Conservation (phyloP, 257 asterid genomes). For the Knoxia roxburghii region DNA sequence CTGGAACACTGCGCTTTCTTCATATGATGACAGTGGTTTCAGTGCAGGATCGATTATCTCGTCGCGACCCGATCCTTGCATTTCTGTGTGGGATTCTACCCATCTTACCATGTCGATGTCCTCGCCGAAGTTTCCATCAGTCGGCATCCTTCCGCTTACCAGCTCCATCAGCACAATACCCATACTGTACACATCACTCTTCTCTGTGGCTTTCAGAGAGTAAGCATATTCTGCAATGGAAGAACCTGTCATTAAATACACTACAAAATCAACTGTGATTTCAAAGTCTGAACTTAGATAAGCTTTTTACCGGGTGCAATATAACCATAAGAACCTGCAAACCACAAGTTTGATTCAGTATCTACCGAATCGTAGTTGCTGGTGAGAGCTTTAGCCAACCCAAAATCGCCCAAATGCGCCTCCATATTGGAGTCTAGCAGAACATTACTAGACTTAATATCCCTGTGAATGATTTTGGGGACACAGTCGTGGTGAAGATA, state of each 20-base stretch:
- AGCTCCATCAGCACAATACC: conserved; percentile 95
- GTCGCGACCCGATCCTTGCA: conserved; percentile 37
- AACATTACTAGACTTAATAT: conserved; percentile 76
- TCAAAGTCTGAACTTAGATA: neutral
- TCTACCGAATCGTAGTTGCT: conserved; percentile 50
- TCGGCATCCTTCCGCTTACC: conserved; percentile 83
- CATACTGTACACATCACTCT: conserved; percentile 93
- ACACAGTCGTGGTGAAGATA: conserved; percentile 92
- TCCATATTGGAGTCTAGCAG: conserved; percentile 75
- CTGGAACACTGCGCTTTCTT: conserved; percentile 50
- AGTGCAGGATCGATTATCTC: conserved; percentile 62
- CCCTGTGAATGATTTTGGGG: conserved; percentile 89
- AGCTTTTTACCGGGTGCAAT: conserved; percentile 77
- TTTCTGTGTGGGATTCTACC: conserved; percentile 57
- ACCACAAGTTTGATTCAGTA: conserved; percentile 70
- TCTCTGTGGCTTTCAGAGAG: conserved; percentile 77
- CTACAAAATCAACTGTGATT: neutral
- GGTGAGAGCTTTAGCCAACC: conserved; percentile 65
- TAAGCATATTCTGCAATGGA: conserved; percentile 69
- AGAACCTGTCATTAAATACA: neutral
- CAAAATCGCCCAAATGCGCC: conserved; percentile 93
- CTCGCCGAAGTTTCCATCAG: conserved; percentile 62
- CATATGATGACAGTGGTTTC: conserved; percentile 57
- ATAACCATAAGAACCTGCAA: conserved; percentile 91
- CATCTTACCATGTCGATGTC: conserved; percentile 84